These are phyloP conservation scores for Pyracantha coccinea DNA, from an alignment of 331 rosid species.

Conservation along the genomic window DNA sequence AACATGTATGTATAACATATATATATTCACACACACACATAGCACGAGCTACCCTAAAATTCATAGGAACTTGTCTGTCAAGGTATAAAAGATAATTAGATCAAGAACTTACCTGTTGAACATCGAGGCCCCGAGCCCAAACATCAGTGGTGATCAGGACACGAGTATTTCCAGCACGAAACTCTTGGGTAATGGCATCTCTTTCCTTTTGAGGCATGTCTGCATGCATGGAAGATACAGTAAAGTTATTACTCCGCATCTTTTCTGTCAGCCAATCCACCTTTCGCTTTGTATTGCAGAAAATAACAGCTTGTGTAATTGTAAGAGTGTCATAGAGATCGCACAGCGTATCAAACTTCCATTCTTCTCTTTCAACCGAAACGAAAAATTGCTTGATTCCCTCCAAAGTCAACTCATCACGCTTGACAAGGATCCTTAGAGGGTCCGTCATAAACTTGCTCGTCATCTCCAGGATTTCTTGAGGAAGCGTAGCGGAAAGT, in stretches of 20 bases:
- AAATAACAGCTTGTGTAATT: constrained; percentile 93
- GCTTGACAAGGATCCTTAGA: constrained; percentile 92
- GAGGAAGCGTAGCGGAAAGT: constrained; percentile 98
- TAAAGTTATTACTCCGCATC: constrained; percentile 92
- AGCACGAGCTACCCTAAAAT: too few relatives aligned
- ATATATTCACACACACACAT: too few relatives aligned
- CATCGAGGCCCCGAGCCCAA: constrained; percentile 99
- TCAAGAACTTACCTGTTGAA: constrained; percentile 73
- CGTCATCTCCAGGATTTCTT: constrained; percentile 95
- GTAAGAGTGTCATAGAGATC: constrained; percentile 97
- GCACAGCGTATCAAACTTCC: constrained; percentile 94
- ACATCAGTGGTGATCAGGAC: constrained; percentile 96
- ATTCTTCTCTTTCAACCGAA: constrained; percentile 95
- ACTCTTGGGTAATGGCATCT: constrained; percentile 80
- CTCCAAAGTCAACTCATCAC: constrained; percentile 98
- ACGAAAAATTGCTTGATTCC: constrained; percentile 30
- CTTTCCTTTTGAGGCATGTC: constrained; percentile 98
- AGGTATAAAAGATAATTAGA: neutral
- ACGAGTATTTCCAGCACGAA: constrained; percentile 80
- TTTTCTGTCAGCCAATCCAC: constrained; percentile 97
- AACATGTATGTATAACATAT: too few relatives aligned
- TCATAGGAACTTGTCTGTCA: neutral
- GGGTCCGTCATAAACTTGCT: constrained; percentile 96
- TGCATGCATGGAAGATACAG: constrained; percentile 94
- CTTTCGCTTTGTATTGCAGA: constrained; percentile 94